Evolutionary conservation across 768 basidiomycete genomes (phyloP).

Genomic region (Leccinum obscurum): DNA sequence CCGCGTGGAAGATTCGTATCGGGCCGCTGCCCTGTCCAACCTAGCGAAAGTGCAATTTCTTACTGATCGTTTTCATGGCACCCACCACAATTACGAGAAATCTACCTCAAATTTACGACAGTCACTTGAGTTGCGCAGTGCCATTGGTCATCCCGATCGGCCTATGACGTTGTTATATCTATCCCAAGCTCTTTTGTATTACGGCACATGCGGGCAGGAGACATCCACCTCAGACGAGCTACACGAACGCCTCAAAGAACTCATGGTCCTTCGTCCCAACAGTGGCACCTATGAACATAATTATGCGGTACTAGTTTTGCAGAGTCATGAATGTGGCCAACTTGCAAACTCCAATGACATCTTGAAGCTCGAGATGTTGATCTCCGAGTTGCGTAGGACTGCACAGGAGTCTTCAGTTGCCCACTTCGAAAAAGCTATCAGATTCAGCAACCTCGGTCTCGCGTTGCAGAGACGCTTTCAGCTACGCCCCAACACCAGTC

Average conservation of each 20-base stretch:
- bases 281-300: constrained; percentile 1
- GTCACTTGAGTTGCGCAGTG: constrained; percentile 6
- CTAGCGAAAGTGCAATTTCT: constrained; percentile 13
- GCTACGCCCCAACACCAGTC: neutral
- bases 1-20: neutral
- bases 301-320: constrained; percentile 2
- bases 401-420: neutral
- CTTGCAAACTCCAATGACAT: neutral
- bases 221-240: neutral
- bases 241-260: neutral
- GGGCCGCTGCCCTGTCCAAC: constrained; percentile 14
- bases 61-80: neutral
- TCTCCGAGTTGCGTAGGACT: neutral
- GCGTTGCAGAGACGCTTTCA: constrained; percentile 4
- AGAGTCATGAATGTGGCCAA: neutral
- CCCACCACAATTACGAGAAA: neutral
- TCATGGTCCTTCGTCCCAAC: neutral
- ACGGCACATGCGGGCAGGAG: neutral
- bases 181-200: constrained; percentile 12
- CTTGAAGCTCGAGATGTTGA: neutral
- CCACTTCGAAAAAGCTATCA: constrained; percentile 1
- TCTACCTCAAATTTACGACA: constrained; percentile 2
- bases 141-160: constrained; percentile 4
- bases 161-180: constrained; percentile 9
- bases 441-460: constrained; percentile 4